Evolutionary conservation across 805 yeast species (phyloP), one percentile per base, ranked within the genome.

Genomic region (Blastobotrys chiropterorum): DNA sequence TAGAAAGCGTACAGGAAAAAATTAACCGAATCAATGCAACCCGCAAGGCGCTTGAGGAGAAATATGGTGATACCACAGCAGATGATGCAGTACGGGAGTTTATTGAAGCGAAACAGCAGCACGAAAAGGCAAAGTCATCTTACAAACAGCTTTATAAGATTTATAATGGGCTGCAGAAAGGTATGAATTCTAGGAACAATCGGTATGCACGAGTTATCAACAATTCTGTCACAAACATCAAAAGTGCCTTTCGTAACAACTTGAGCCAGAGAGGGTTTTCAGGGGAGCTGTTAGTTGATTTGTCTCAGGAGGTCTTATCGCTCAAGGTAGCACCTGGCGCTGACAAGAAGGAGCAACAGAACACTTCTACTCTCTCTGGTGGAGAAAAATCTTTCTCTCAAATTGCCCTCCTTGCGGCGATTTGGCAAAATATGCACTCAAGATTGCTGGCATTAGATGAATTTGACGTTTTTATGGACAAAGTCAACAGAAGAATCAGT

Each of bases 311-410:
- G 31, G 56, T 53, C 20, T 57, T 72, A 19, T 57, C 52, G 3
- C 56, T 66, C 19, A 39, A 45, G n/a, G 66, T 68, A 3, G 54
- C 67, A 2, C 52, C 44, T 26, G 53, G 38, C 19, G 48, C 53
- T 19, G 45, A 73, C 47, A 82, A 79, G 53, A 77, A 75, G 40
- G 75, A 76, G 22, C 73, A 79, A 31, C 74, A 96, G 58, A 80
- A 83, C 39, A 88, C 88, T 2, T 86, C 83, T 57, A 85, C 97
- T 0, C 75, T 92, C 21, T 89, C 97, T 1, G 99, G 99, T 38
- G 99, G 99, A 45, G 99, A 94, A 65, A 90, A 90, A 64, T 89
- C 97, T 0, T 92, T 85, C 66, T 82, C 96, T 0, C 99, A 95
- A 66, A 83, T 92, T 56, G 86, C 97, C 0, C 75, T 94, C 53